These are phyloP conservation scores for Elsinoe arachidis DNA, from an alignment of 2,329 filamentous ascomycete species.

Conservation along the genomic window DNA sequence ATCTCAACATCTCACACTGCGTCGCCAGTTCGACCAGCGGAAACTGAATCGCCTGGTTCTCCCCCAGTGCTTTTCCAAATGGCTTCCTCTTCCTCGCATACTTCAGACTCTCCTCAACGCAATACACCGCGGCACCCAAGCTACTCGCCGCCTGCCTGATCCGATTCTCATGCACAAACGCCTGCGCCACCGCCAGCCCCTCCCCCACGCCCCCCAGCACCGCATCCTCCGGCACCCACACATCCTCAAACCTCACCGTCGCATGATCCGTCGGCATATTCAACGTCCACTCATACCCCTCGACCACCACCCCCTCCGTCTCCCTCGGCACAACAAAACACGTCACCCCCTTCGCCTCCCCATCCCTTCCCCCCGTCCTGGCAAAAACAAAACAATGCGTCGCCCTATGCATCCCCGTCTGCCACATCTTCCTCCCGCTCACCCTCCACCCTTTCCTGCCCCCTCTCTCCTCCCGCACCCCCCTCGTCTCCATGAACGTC, in stretches of 20 bases:
- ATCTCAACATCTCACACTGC: constrained; percentile 53
- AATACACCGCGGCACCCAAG: constrained; percentile 52
- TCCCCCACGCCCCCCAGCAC: constrained; percentile 46
- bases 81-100: constrained; percentile 48
- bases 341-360: constrained; percentile 49
- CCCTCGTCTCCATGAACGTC: constrained; percentile 52
- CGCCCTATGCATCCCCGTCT: constrained; percentile 54
- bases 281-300: constrained; percentile 55
- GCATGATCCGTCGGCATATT: constrained; percentile 61
- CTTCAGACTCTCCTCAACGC: constrained; percentile 48
- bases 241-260: constrained; percentile 48
- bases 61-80: constrained; percentile 48
- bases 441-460: constrained; percentile 44
- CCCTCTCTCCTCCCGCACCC: constrained; percentile 35
- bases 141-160: constrained; percentile 56
- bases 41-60: constrained; percentile 57
- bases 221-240: constrained; percentile 46
- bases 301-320: constrained; percentile 45
- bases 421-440: constrained; percentile 56
- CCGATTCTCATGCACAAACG: constrained; percentile 58
- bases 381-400: constrained; percentile 57
- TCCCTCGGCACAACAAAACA: constrained; percentile 51
- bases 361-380: constrained; percentile 46
- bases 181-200: constrained; percentile 53
- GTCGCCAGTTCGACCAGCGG: constrained; percentile 54